phyloP scores from a whole-genome alignment of 768 basidiomycete species.

The Grammothele lineata region DNA sequence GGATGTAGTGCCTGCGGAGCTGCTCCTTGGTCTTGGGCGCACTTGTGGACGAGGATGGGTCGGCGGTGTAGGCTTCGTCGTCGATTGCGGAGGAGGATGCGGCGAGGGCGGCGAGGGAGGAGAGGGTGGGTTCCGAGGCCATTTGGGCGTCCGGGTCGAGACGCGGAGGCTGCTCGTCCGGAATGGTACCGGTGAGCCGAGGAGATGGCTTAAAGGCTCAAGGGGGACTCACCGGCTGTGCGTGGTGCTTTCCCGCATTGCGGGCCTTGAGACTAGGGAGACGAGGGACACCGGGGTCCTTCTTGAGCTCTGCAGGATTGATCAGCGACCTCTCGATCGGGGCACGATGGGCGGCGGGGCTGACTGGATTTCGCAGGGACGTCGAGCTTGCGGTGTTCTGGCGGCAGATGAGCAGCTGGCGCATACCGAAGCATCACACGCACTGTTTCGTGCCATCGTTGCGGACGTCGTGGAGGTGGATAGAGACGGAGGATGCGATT shows the following conservation, averaged over 20 bases:
- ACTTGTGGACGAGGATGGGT: conserved; percentile 29
- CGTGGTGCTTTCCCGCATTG: conserved; percentile 43
- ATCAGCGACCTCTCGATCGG: not conserved
- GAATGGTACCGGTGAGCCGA: not conserved
- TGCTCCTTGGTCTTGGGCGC: conserved; percentile 61
- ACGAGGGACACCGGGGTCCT: conserved; percentile 85
- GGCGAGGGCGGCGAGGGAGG: conserved; percentile 53
- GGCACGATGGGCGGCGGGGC: not conserved
- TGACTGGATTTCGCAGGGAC: conserved; percentile 30
- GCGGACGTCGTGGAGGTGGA: not conserved
- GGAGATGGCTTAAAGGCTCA: too few relatives aligned
- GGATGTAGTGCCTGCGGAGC: conserved; percentile 67
- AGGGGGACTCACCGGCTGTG: conserved; percentile 2
- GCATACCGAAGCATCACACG: conserved; percentile 4
- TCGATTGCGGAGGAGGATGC: conserved; percentile 25
- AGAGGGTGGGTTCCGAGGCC: conserved; percentile 70
- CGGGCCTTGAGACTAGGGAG: conserved; percentile 67
- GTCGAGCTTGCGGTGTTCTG: conserved; percentile 37
- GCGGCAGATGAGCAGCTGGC: not conserved
- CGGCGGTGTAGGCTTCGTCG: conserved; percentile 20
- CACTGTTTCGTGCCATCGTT: conserved; percentile 42
- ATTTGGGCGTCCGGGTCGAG: conserved; percentile 58
- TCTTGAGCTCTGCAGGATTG: conserved; percentile 61
- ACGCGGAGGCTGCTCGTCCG: conserved; percentile 9
- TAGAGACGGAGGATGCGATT: not conserved